Evolutionary conservation across 805 yeast species (phyloP).

Genomic region (Candida boleticola): DNA sequence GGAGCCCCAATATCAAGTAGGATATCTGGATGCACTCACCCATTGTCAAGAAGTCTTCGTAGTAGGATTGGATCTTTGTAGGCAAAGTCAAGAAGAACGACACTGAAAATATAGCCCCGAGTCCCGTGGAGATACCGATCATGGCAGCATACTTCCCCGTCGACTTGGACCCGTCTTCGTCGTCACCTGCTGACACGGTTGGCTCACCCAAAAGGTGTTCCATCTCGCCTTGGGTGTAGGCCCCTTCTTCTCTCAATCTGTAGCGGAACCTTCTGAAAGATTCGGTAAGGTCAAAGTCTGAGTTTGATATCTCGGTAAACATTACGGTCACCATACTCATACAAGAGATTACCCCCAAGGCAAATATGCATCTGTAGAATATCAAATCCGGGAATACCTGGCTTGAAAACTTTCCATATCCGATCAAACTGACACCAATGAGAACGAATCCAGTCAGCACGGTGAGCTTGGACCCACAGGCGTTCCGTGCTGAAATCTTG

Average conservation of each 20-base stretch:
- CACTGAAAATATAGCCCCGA: conserved; percentile 68
- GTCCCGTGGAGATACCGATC: conserved; percentile 60
- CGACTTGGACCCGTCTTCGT: conserved; percentile 5
- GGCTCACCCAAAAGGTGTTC: background rate
- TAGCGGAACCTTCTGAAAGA: conserved; percentile 19
- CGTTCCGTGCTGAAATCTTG: conserved; percentile 30
- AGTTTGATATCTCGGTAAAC: conserved; percentile 52
- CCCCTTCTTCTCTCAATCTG: conserved; percentile 15
- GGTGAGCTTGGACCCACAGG: conserved; percentile 54
- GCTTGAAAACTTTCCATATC: conserved; percentile 42
- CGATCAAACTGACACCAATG: conserved; percentile 44
- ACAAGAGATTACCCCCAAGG: conserved; percentile 55
- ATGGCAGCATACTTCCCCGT: conserved; percentile 58
- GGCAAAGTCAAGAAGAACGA: conserved; percentile 57
- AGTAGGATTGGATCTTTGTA: conserved; percentile 39
- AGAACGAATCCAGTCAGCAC: conserved; percentile 47
- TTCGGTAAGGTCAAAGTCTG: conserved; percentile 35
- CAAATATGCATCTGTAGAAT: conserved; percentile 53
- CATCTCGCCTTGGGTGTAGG: conserved; percentile 3
- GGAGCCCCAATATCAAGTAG: conserved; percentile 46
- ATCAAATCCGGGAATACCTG: conserved; percentile 48
- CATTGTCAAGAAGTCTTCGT: conserved; percentile 32
- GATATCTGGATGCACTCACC: conserved; percentile 45
- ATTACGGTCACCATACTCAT: conserved; percentile 61
- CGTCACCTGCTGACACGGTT: background rate